Evolutionary conservation across 768 basidiomycete species (phyloP).

Genomic region (Termitomyces sp.): DNA sequence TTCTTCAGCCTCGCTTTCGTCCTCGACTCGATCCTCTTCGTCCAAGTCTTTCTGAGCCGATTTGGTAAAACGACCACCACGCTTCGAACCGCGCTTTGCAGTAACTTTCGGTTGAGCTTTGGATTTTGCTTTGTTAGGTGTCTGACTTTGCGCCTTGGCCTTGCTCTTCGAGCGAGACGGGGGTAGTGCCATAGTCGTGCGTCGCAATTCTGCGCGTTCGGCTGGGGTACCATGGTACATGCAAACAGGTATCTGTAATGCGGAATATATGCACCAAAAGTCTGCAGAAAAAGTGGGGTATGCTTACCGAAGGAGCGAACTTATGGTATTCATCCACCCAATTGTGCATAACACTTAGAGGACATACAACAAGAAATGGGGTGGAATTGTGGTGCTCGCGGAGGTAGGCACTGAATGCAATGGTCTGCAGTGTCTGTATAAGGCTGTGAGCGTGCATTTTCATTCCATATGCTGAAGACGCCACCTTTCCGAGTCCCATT

Average conservation of each 20-base stretch:
- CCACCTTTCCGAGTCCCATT: constrained; percentile 88
- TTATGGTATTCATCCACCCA: constrained; percentile 83
- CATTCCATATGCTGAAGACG: not conserved
- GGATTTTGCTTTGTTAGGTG: constrained; percentile 7
- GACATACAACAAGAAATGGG: constrained; percentile 87
- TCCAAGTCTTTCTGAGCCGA: not conserved
- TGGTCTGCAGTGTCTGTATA: constrained; percentile 84
- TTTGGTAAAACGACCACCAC: constrained; percentile 7
- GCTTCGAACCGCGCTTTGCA: constrained; percentile 10
- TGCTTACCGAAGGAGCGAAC: constrained; percentile 68
- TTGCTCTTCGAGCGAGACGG: constrained; percentile 12
- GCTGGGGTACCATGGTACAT: constrained; percentile 86
- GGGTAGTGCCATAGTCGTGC: constrained; percentile 46
- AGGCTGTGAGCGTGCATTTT: not conserved
- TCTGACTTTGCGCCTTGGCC: not conserved
- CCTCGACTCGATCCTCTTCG: constrained; percentile 11
- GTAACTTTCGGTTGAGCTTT: constrained; percentile 13
- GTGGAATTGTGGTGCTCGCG: constrained; percentile 63
- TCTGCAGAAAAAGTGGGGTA: not conserved
- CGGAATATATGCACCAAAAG: not conserved
- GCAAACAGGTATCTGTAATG: constrained; percentile 73
- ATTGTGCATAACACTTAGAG: constrained; percentile 88
- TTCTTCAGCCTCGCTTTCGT: constrained; percentile 13
- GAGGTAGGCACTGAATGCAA: constrained; percentile 89
- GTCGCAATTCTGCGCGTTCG: constrained; percentile 75